These are phyloP conservation scores for Xerocomus potaroensis DNA, from an alignment of 768 basidiomycete species.

Conservation along the genomic window DNA sequence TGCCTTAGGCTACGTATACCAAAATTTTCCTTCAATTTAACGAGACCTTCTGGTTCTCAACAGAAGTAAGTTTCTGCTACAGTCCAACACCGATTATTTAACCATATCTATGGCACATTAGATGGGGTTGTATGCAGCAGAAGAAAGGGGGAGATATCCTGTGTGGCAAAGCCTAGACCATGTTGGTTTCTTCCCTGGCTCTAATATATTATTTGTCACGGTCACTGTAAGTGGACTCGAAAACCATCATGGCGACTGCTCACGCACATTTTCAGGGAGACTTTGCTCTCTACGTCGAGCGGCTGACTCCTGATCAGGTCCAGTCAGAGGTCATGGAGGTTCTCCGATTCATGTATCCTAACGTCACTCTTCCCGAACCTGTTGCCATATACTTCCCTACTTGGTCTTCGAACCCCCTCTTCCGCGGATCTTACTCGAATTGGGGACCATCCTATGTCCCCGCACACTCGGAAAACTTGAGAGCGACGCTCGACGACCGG, in stretches of 20 bases:
- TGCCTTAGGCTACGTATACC: constrained; percentile 49
- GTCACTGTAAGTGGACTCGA: constrained; percentile 20
- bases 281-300: constrained; percentile 56
- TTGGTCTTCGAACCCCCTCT: constrained; percentile 51
- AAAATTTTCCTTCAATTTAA: constrained; percentile 67
- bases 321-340: constrained; percentile 53
- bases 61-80: constrained; percentile 36
- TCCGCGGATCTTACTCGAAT: constrained; percentile 52
- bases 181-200: constrained; percentile 53
- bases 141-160: constrained; percentile 56
- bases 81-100: no score
- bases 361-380: constrained; percentile 50
- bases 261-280: constrained; percentile 43
- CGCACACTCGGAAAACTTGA: not conserved
- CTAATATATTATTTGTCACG: constrained; percentile 39
- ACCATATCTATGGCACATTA: not conserved
- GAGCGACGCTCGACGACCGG: no score
- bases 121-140: constrained; percentile 52
- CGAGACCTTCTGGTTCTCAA: constrained; percentile 55
- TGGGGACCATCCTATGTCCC: constrained; percentile 61
- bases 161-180: constrained; percentile 67
- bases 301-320: constrained; percentile 42
- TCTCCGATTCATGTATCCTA: constrained; percentile 57
- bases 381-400: constrained; percentile 50
- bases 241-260: not conserved